These are phyloP conservation scores for Naganishia sp. DNA, from an alignment of 1,284 basidiomycete species.

Conservation along the genomic window DNA sequence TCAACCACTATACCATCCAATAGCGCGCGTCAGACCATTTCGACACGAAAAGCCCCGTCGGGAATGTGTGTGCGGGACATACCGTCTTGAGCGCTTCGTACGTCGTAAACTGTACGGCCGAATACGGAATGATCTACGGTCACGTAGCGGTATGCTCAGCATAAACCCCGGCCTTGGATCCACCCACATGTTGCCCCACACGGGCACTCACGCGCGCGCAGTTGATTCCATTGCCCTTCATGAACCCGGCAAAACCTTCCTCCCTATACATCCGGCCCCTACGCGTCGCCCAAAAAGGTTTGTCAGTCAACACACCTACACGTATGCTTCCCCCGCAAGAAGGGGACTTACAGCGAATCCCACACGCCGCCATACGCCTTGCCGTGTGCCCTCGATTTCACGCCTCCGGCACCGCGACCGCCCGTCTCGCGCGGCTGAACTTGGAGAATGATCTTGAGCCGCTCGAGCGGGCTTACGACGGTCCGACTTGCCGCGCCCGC, in stretches of 20 bases:
- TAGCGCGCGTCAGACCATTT: too few species aligned
- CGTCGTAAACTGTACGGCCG: slow-evolving; percentile 86
- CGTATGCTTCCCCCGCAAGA: too few species aligned
- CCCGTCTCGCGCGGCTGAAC: slow-evolving; percentile 41
- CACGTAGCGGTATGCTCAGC: not conserved
- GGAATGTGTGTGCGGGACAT: slow-evolving; percentile 30
- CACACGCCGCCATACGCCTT: slow-evolving; percentile 80
- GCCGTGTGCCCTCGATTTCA: slow-evolving; percentile 43
- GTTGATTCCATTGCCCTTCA: slow-evolving; percentile 84
- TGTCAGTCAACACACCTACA: not conserved
- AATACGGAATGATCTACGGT: slow-evolving; percentile 57
- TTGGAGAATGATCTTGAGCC: slow-evolving; percentile 93
- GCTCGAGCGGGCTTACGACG: slow-evolving; percentile 85
- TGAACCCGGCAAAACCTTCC: slow-evolving; percentile 87
- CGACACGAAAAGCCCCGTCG: too few species aligned
- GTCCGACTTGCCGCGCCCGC: slow-evolving; percentile 69
- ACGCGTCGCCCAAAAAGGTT: slow-evolving; percentile 31
- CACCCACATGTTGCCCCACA: too few species aligned
- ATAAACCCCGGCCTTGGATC: too few species aligned
- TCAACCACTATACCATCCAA: slow-evolving; percentile 26
- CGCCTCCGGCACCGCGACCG: slow-evolving; percentile 71
- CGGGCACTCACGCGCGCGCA: slow-evolving; percentile 68
- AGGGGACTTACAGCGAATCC: too few species aligned
- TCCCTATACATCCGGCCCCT: slow-evolving; percentile 78
- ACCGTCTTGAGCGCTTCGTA: slow-evolving; percentile 83